Conservation (phyloP, 2,329 filamentous ascomycete genomes). For the Alternaria rosae region DNA sequence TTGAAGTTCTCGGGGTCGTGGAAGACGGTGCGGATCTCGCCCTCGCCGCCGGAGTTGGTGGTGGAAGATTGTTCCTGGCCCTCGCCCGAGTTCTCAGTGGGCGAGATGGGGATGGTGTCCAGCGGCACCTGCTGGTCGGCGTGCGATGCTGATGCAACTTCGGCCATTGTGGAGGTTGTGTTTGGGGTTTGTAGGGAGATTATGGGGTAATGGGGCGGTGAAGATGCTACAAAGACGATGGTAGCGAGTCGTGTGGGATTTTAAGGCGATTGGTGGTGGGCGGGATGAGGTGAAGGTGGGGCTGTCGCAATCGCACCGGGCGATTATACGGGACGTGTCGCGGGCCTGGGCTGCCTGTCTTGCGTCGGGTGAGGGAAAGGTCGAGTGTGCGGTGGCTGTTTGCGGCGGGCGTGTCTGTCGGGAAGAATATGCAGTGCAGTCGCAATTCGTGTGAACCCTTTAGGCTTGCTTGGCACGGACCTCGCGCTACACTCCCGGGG, state of each 20-base stretch:
- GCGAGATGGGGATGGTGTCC: constrained; percentile 64
- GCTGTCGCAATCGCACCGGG: constrained; percentile 45
- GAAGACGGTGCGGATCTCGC: constrained; percentile 88
- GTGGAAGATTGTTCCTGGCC: constrained; percentile 47
- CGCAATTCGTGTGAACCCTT: constrained; percentile 25
- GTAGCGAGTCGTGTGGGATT: constrained; percentile 21
- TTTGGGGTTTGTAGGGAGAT: constrained; percentile 2
- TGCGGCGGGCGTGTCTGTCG: constrained; percentile 27
- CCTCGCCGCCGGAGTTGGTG: constrained; percentile 53
- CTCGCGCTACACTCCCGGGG: constrained; percentile 15
- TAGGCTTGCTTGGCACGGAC: constrained; percentile 13
- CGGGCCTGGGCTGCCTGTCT: constrained; percentile 22
- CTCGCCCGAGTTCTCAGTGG: constrained; percentile 55
- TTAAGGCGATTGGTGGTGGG: constrained; percentile 25
- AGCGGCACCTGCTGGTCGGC: constrained; percentile 60
- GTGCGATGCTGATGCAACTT: constrained; percentile 48
- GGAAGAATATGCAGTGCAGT: constrained; percentile 36
- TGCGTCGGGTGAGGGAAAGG: constrained; percentile 19
- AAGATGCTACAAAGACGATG: constrained; percentile 8
- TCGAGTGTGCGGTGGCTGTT: constrained; percentile 19
- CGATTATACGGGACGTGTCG: constrained; percentile 38
- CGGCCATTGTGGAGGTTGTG: constrained; percentile 41
- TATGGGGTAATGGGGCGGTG: background rate
- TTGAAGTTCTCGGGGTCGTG: constrained; percentile 99
- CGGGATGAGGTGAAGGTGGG: constrained; percentile 23